Percentiles rank a stretch among this genome's conserved stretches.
phyloP scores from a whole-genome alignment of 108 stramenopile species.

The Nannochloropsis gaditana region DNA sequence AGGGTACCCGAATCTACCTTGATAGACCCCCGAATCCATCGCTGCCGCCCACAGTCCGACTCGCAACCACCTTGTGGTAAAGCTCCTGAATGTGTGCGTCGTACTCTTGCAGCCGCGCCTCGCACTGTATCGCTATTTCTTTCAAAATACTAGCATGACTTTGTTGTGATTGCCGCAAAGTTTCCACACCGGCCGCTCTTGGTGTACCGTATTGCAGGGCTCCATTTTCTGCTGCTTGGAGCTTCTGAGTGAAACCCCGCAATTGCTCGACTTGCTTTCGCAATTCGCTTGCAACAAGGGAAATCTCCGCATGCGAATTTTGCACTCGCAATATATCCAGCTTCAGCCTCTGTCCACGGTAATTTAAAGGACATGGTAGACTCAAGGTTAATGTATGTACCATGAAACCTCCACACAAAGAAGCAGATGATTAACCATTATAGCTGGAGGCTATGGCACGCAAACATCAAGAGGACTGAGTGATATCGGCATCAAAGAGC shows the following conservation, averaged over 20 bases:
- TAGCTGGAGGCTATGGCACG: not conserved
- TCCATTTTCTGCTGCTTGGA: not conserved
- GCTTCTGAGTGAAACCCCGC: not conserved
- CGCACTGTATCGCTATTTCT: not conserved
- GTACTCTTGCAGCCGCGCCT: conserved; percentile 17
- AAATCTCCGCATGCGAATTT: not conserved
- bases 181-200: not conserved
- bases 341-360: conserved; percentile 5
- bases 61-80: not conserved
- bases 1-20: not conserved
- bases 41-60: not conserved
- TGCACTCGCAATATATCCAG: conserved; percentile 3
- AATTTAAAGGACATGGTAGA: too few relatives aligned
- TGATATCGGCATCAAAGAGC: not conserved
- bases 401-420: too few relatives aligned
- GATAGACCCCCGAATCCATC: not conserved
- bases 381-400: too few relatives aligned
- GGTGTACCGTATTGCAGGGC: not conserved
- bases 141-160: not conserved
- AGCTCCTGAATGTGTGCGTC: not conserved
- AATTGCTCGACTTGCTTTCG: not conserved
- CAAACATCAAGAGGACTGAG: not conserved
- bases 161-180: not conserved
- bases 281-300: not conserved
- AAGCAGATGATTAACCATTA: too few relatives aligned